phyloP scores from a whole-genome alignment of 305 asterid genomes.

The Plantago coronopus region DNA sequence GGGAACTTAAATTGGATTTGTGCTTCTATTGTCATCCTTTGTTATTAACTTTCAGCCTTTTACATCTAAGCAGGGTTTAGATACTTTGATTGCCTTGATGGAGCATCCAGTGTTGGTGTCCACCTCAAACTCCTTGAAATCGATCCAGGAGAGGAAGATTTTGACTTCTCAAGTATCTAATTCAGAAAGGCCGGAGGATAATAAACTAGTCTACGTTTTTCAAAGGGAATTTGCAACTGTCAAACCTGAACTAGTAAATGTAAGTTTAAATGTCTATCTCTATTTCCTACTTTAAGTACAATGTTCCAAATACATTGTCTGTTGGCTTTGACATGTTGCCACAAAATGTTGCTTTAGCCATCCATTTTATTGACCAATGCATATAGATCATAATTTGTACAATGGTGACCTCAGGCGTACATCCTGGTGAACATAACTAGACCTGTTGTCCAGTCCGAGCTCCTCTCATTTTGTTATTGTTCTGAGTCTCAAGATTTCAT shows the following conservation, averaged over 20 bases:
- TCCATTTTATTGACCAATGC: neutral
- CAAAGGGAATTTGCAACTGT: slow-evolving; percentile 95
- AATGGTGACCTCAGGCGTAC: too few species aligned
- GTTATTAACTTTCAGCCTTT: slow-evolving; percentile 11
- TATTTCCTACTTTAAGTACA: slow-evolving; percentile 11
- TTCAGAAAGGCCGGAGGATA: slow-evolving; percentile 25
- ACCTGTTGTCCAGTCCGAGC: too few species aligned
- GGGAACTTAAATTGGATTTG: neutral
- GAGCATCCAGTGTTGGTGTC: slow-evolving; percentile 67
- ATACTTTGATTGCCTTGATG: slow-evolving; percentile 56
- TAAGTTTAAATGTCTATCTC: slow-evolving; percentile 31
- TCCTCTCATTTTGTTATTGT: neutral
- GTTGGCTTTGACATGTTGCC: neutral
- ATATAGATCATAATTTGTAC: too few species aligned
- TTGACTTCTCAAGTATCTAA: slow-evolving; percentile 41
- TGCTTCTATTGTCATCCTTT: neutral
- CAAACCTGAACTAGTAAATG: slow-evolving; percentile 71
- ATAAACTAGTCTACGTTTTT: slow-evolving; percentile 69
- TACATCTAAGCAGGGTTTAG: slow-evolving; percentile 44
- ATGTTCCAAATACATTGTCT: slow-evolving; percentile 16
- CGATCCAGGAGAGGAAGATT: slow-evolving; percentile 48
- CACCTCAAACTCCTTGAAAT: slow-evolving; percentile 52
- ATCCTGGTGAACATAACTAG: too few species aligned
- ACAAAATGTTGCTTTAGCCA: neutral
- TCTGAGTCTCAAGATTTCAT: neutral